A percentile compares a stretch with the other conserved stretches of the same genome.
phyloP scores from a whole-genome alignment of 306 rosid genomes.

The Senna siamea region DNA sequence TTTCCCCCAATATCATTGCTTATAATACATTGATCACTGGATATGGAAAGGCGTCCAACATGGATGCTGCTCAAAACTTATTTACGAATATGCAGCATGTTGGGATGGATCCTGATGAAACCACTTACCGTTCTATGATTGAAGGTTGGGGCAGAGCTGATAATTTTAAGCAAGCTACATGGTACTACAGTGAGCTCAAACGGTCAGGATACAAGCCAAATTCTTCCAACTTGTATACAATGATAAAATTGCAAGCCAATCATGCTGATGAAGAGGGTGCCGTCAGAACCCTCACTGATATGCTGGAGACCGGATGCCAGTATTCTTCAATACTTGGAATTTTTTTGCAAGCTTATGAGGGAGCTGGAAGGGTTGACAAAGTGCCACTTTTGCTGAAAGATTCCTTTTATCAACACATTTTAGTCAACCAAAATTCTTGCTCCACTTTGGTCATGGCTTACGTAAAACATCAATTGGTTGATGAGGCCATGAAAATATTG shows the following conservation, averaged over 20 bases:
- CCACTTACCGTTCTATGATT: constrained; percentile 87
- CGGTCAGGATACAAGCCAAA: constrained; percentile 66
- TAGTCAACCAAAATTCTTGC: constrained; percentile 79
- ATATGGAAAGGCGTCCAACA: constrained; percentile 76
- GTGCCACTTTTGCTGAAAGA: constrained; percentile 70
- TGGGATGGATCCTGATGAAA: constrained; percentile 78
- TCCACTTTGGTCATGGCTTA: constrained; percentile 85
- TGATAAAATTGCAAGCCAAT: constrained; percentile 74
- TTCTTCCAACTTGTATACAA: constrained; percentile 78
- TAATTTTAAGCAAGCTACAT: constrained; percentile 54
- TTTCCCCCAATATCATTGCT: constrained; percentile 67
- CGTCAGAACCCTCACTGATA: constrained; percentile 62
- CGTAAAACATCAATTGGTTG: constrained; percentile 74
- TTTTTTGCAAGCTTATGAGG: constrained; percentile 75
- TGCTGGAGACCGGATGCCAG: constrained; percentile 75
- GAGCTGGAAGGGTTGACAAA: constrained; percentile 63
- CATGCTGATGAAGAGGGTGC: constrained; percentile 74
- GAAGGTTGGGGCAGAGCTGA: constrained; percentile 96
- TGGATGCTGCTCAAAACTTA: constrained; percentile 73
- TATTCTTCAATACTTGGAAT: constrained; percentile 66
- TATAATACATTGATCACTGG: constrained; percentile 90
- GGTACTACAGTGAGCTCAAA: constrained; percentile 66
- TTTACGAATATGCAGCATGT: constrained; percentile 51
- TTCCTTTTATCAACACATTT: constrained; percentile 61
- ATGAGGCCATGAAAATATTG: constrained; percentile 69